Conservation (phyloP, 495 filamentous ascomycete genomes). For the Clavariopsis aquatica region DNA sequence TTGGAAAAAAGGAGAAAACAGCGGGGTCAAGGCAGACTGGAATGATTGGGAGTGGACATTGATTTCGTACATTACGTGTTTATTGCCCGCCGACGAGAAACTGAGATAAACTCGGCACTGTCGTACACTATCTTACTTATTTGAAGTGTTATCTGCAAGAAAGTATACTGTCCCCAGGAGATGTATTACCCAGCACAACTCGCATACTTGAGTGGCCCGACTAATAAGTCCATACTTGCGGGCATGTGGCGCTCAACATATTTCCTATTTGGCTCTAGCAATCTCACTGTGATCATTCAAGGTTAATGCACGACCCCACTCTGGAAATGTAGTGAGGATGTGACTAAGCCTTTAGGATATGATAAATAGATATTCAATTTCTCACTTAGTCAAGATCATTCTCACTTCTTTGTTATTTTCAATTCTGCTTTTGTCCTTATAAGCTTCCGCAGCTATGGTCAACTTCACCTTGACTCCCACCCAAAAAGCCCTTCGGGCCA, state of each 20-base stretch:
- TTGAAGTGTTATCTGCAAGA: no score
- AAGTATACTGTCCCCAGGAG: no score
- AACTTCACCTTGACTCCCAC: conserved; percentile 48
- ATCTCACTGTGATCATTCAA: background rate
- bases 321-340: background rate
- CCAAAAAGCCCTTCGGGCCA: conserved; percentile 44
- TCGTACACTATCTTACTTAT: no score
- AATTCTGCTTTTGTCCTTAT: no score
- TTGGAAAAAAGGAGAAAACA: conserved; percentile 13
- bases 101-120: no score
- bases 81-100: no score
- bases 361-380: background rate
- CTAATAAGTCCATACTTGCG: background rate
- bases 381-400: background rate
- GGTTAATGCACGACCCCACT: background rate
- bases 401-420: background rate
- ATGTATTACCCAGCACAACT: no score
- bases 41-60: no score
- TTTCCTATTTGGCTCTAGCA: background rate
- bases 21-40: background rate
- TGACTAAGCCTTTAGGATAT: background rate
- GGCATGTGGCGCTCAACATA: background rate
- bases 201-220: background rate
- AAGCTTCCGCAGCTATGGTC: conserved; percentile 32
- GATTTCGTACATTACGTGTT: no score